Conservation (phyloP, 1,284 basidiomycete species). For the Apiotrichum siamense region DNA sequence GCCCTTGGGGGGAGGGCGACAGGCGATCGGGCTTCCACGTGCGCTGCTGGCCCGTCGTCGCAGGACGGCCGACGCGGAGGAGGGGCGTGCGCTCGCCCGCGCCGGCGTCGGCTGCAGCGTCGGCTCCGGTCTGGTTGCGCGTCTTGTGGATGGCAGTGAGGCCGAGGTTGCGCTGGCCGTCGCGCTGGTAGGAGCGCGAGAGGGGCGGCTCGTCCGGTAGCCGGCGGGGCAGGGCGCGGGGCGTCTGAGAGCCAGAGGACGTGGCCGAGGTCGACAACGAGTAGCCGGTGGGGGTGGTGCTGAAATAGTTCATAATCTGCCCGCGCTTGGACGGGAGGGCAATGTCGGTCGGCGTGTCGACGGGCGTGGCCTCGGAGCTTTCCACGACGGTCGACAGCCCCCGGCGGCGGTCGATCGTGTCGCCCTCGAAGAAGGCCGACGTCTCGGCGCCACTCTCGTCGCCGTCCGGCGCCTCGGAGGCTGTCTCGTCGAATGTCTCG, state of each 20-base stretch:
- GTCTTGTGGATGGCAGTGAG: neutral
- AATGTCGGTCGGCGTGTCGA: neutral
- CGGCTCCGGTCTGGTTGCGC: neutral
- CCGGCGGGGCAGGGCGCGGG: neutral
- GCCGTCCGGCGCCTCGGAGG: conserved; percentile 21
- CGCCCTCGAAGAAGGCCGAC: conserved; percentile 14
- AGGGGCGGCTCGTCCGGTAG: conserved; percentile 9
- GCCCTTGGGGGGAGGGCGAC: neutral
- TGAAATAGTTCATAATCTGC: conserved; percentile 14
- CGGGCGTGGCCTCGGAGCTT: neutral
- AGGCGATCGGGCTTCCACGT: conserved; percentile 1
- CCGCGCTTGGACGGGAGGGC: conserved; percentile 10
- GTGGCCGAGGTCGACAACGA: conserved; percentile 2
- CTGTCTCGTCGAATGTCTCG: conserved; percentile 18
- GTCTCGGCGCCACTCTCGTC: conserved; percentile 29
- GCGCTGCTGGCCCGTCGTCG: conserved; percentile 1
- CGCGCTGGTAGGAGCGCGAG: neutral
- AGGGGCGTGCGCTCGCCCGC: conserved; percentile 8
- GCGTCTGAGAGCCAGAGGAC: conserved; percentile 10
- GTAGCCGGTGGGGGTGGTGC: conserved; percentile 8
- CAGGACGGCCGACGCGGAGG: neutral
- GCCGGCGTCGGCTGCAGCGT: neutral
- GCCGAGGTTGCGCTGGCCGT: neutral
- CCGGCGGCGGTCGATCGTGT: conserved; percentile 7
- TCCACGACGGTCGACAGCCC: conserved; percentile 10